phyloP scores from a whole-genome alignment of 306 rosid genomes.

The Lablab purpureus region DNA sequence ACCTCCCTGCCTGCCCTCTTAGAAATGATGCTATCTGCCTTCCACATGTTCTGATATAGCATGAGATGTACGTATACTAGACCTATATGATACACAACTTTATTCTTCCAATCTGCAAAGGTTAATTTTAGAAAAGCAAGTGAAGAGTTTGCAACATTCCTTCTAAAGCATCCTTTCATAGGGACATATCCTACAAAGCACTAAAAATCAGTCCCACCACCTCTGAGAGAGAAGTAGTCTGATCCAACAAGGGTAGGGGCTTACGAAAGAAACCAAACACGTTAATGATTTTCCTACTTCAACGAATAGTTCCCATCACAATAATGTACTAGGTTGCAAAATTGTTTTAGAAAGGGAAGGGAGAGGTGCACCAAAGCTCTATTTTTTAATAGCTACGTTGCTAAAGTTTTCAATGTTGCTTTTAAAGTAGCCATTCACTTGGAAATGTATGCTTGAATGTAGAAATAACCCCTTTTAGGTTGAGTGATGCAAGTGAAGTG shows the following conservation, averaged over 20 bases:
- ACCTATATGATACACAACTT: constrained; percentile 39
- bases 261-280: constrained; percentile 35
- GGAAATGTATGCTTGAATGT: constrained; percentile 8
- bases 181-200: constrained; percentile 36
- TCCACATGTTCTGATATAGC: constrained; percentile 38
- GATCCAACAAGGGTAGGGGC: constrained; percentile 22
- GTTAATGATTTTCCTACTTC: constrained; percentile 5
- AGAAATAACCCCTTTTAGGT: constrained; percentile 14
- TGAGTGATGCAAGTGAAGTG: background rate
- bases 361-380: background rate
- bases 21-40: constrained; percentile 34
- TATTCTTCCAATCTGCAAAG: constrained; percentile 41
- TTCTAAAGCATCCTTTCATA: constrained; percentile 35
- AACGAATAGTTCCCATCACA: constrained; percentile 22
- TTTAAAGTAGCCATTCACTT: constrained; percentile 8
- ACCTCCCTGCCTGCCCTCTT: constrained; percentile 25
- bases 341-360: background rate
- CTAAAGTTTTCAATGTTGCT: background rate
- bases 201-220: constrained; percentile 6
- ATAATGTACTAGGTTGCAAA: constrained; percentile 6
- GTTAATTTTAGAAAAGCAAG: constrained; percentile 32
- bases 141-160: constrained; percentile 25
- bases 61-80: constrained; percentile 28
- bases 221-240: constrained; percentile 3
- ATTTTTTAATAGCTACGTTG: background rate